Evolutionary conservation across 257 asterid genomes (phyloP).

Genomic region (Mentha longifolia): DNA sequence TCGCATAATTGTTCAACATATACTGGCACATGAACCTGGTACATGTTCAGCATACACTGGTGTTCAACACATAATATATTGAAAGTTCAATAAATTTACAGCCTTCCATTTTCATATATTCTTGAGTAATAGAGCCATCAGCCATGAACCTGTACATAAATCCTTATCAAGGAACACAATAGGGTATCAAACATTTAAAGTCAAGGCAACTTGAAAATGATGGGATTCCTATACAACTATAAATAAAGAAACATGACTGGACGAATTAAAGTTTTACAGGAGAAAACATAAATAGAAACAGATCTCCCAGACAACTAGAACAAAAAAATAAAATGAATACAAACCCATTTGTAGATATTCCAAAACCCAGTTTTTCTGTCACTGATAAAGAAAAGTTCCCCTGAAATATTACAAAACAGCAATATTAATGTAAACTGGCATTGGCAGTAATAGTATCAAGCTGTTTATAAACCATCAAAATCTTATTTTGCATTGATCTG

Average conservation of each 20-base stretch:
- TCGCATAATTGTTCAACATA: not conserved
- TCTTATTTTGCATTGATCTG: slow-evolving; percentile 21
- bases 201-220: not conserved
- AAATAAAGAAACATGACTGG: slow-evolving; percentile 10
- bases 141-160: slow-evolving; percentile 5
- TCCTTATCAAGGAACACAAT: slow-evolving; percentile 12
- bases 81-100: too few relatives aligned
- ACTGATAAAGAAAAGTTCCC: slow-evolving; percentile 88
- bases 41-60: too few relatives aligned
- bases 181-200: not conserved
- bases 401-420: slow-evolving; percentile 50
- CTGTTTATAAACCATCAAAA: not conserved
- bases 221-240: slow-evolving; percentile 3
- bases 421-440: slow-evolving; percentile 24
- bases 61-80: too few relatives aligned
- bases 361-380: slow-evolving; percentile 92
- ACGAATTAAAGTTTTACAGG: not conserved
- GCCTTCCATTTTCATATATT: not conserved
- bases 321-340: slow-evolving; percentile 23
- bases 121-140: not conserved
- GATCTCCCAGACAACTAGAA: slow-evolving; percentile 15
- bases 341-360: slow-evolving; percentile 97
- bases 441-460: not conserved
- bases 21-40: not conserved
- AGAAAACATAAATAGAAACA: slow-evolving; percentile 14